Evolutionary conservation across 345 rosid genomes (phyloP), one percentile per base, ranked within the genome.

Genomic region (Kandelia obovata): DNA sequence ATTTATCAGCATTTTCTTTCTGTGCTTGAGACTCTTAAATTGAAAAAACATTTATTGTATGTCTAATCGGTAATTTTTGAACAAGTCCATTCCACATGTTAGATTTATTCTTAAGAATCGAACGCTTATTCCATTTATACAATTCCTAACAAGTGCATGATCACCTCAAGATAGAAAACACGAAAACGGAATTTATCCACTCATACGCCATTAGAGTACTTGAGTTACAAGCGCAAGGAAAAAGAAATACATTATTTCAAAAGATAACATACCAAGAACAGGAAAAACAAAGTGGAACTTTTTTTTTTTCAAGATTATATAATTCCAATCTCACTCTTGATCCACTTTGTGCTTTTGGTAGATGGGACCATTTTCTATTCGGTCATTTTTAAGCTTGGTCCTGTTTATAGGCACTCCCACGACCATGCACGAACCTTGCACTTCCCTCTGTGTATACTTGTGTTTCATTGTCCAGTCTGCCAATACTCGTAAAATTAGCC

Each of bases 361-460:
- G 70, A 55, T 37, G 56, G 65, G 65, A 20, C 46, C 30, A n/a
- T 53, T 57, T 13, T 52, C 49, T 39, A 31, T 64, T 32, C 35
- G 47, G 55, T 71, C 30, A 5, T 21, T 5, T 13, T 58, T 65
- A 47, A 47, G 58, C 39, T 58, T 82, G 86, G 52, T 66, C 61
- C 21, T 78, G 71, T 57, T 81, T 77, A 67, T 21, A 59, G 35
- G 75, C 82, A 57, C 73, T 80, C 1, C 91, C 91, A 71, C 83
- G 84, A 6, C 92, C 92, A 52, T 85, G 81, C 15, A 85, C 83
- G 76, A 87, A 87, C 77, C 88, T 82, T 7, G 86, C 88, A 26
- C 83, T 64, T 31, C 84, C 88, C 64, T 87, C 92, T 0, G 89
- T 79, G 80, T 85, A 87, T 5, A 87, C 89, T 55, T 87, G 85